phyloP scores from a whole-genome alignment of 2,329 filamentous ascomycete species.

The Talaromyces funiculosus region DNA sequence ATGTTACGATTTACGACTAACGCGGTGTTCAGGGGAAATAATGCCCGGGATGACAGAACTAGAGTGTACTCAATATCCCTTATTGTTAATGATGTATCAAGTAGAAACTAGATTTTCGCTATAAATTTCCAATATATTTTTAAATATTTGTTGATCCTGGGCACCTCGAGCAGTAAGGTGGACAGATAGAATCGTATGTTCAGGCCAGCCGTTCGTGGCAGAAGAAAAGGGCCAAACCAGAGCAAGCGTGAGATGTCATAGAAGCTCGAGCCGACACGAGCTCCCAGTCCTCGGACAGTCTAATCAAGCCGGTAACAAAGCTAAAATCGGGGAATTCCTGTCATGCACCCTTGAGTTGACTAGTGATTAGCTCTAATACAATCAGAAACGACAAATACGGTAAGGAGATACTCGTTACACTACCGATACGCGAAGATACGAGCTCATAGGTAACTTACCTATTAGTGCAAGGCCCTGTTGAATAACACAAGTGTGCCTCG shows the following conservation, averaged over 20 bases:
- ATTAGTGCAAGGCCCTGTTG: not conserved
- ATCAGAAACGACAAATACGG: not conserved
- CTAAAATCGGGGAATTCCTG: not conserved
- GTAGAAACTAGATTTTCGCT: not conserved
- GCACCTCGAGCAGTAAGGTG: not conserved
- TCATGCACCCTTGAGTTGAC: not conserved
- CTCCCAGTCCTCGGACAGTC: not conserved
- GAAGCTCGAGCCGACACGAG: not conserved
- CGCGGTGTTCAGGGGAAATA: not conserved
- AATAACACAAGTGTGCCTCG: constrained; percentile 4
- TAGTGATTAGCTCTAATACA: not conserved
- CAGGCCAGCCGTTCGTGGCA: not conserved
- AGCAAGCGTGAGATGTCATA: not conserved
- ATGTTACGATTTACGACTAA: constrained; percentile 4
- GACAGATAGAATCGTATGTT: not conserved
- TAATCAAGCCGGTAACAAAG: not conserved
- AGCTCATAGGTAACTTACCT: not conserved
- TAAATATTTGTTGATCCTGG: not conserved
- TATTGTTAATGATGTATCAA: too few species aligned
- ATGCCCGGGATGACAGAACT: not conserved
- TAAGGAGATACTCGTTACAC: not conserved
- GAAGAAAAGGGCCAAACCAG: not conserved
- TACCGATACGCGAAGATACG: not conserved
- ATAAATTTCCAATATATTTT: not conserved
- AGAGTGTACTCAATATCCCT: too few species aligned